Evolutionary conservation across 2,329 filamentous ascomycete genomes (phyloP).

Genomic region (Nannizziopsis barbatae): DNA sequence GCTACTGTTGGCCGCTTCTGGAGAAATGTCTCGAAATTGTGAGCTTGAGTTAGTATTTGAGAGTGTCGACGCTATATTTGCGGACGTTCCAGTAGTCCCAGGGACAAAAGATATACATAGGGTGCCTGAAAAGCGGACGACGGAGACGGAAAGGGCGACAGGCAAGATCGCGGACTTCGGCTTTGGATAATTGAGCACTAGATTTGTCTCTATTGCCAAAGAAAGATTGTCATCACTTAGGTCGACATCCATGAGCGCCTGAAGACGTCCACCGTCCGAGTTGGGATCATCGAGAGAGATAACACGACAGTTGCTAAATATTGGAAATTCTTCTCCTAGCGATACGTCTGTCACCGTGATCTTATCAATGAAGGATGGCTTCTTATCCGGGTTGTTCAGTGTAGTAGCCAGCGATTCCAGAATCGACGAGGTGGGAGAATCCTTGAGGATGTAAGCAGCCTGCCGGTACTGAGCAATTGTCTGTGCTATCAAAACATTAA

Average conservation of each 20-base stretch:
- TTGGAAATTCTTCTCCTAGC: constrained; percentile 92
- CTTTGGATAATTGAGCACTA: constrained; percentile 90
- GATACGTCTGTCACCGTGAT: constrained; percentile 90
- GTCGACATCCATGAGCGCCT: constrained; percentile 95
- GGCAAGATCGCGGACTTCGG: constrained; percentile 79
- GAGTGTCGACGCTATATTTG: constrained; percentile 21
- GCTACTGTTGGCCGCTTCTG: constrained; percentile 10
- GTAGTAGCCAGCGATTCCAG: constrained; percentile 72
- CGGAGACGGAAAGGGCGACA: constrained; percentile 79
- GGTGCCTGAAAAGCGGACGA: constrained; percentile 90
- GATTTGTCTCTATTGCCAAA: constrained; percentile 82
- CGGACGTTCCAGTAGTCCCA: constrained; percentile 28
- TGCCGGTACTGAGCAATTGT: constrained; percentile 90
- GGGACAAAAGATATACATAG: constrained; percentile 89
- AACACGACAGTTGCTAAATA: constrained; percentile 94
- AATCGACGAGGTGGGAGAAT: constrained; percentile 46
- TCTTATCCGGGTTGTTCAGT: constrained; percentile 73
- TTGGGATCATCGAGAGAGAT: constrained; percentile 59
- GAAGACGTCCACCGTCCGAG: constrained; percentile 61
- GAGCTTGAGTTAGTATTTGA: constrained; percentile 19
- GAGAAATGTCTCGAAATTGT: background rate
- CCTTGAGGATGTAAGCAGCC: constrained; percentile 80
- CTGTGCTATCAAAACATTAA: constrained; percentile 93
- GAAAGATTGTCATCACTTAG: constrained; percentile 86
- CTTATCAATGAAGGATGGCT: constrained; percentile 85